Evolutionary conservation across 2,329 filamentous ascomycete species (phyloP).

Genomic region (Nothophoma quercina): DNA sequence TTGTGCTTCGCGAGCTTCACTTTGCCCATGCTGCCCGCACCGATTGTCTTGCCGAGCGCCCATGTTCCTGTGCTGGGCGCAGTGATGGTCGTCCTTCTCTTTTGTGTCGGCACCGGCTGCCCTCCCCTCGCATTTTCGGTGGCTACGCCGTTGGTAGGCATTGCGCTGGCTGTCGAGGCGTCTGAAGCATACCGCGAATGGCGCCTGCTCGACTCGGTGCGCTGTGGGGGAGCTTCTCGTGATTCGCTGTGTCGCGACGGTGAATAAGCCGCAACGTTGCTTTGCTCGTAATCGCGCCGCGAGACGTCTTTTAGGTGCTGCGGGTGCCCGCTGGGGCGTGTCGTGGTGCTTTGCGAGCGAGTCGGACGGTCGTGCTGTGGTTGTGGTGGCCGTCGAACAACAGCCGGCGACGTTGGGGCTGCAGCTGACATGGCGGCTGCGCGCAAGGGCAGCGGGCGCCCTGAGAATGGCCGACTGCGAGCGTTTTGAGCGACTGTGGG

Average conservation of each 20-base stretch:
- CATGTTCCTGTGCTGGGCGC: constrained; percentile 86
- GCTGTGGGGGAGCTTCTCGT: constrained; percentile 62
- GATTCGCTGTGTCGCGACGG: constrained; percentile 69
- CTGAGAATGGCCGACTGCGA: constrained; percentile 23
- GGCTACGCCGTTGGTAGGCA: constrained; percentile 49
- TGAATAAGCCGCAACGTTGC: constrained; percentile 66
- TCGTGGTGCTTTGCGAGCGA: constrained; percentile 47
- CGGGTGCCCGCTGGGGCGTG: constrained; percentile 30
- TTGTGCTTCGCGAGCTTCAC: constrained; percentile 93
- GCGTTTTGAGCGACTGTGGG: constrained; percentile 11
- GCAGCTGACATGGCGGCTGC: constrained; percentile 41
- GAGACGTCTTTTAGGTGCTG: constrained; percentile 59
- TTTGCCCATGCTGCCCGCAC: constrained; percentile 98
- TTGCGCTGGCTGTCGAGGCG: constrained; percentile 47
- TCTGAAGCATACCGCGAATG: constrained; percentile 58
- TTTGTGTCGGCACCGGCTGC: constrained; percentile 34
- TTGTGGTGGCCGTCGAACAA: constrained; percentile 41
- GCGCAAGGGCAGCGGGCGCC: constrained; percentile 37
- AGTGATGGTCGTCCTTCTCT: constrained; percentile 80
- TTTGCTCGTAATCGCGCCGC: constrained; percentile 77
- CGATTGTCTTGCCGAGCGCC: constrained; percentile 95
- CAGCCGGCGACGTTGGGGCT: constrained; percentile 54
- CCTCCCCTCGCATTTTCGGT: constrained; percentile 38
- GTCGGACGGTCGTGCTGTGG: constrained; percentile 44
- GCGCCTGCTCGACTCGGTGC: constrained; percentile 63